Conservation (phyloP, 768 basidiomycete species). For the Auriscalpium orientale region DNA sequence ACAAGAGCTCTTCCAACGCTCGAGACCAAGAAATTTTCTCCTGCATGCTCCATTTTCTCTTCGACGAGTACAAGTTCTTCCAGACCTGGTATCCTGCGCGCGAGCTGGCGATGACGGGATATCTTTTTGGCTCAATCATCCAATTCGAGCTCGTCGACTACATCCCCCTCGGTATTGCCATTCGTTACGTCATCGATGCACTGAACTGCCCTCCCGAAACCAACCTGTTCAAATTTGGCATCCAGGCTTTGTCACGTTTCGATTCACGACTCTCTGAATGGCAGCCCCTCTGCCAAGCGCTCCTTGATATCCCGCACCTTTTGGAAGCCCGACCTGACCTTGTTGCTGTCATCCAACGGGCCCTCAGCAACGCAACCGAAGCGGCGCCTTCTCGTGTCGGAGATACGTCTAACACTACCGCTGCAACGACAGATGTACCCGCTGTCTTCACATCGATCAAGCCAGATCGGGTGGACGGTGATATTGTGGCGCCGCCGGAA, state of each 20-base stretch:
- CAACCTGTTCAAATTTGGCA: slow-evolving; percentile 92
- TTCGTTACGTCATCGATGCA: slow-evolving; percentile 94
- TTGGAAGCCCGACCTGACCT: slow-evolving; percentile 82
- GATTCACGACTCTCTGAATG: slow-evolving; percentile 85
- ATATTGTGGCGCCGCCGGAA: slow-evolving; percentile 67
- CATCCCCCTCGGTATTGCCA: slow-evolving; percentile 91
- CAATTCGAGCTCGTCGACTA: slow-evolving; percentile 89
- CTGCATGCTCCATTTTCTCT: slow-evolving; percentile 99
- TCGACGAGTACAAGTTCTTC: slow-evolving; percentile 99
- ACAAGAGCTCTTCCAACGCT: slow-evolving; percentile 74
- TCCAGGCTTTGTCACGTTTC: slow-evolving; percentile 84
- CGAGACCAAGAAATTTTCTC: slow-evolving; percentile 95
- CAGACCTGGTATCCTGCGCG: slow-evolving; percentile 91
- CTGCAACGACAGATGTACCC: slow-evolving; percentile 30
- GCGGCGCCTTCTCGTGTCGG: slow-evolving; percentile 27
- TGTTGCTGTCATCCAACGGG: slow-evolving; percentile 59
- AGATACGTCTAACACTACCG: slow-evolving; percentile 24
- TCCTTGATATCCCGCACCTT: slow-evolving; percentile 82
- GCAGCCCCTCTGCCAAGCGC: slow-evolving; percentile 84
- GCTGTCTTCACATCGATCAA: slow-evolving; percentile 74
- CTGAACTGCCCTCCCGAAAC: slow-evolving; percentile 85
- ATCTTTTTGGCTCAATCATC: slow-evolving; percentile 93
- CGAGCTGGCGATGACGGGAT: slow-evolving; percentile 92
- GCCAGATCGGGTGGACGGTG: slow-evolving; percentile 57
- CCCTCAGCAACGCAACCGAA: slow-evolving; percentile 48